Base-by-base conservation (phyloP, 441 rosid species). In the Erysimum pusillum region DNA sequence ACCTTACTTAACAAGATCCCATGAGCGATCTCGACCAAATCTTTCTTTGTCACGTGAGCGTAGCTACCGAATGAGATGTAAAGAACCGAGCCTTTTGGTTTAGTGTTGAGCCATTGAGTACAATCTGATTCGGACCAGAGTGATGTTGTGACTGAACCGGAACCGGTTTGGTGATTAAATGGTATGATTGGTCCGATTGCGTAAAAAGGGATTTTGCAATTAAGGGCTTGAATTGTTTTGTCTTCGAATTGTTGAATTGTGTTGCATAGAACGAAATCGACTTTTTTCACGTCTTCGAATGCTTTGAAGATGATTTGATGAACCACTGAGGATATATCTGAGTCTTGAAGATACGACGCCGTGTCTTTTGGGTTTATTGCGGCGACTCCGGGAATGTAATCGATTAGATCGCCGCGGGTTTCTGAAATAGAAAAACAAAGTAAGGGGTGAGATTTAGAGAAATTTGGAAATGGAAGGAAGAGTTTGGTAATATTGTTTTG, bases 61-160 rank as follows among this genome's bases (percentile, higher is more conserved):
- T 79, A 80, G 66, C 93, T 89, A 8, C 96, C 93, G 46, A 87
- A 87, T 0, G 93, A 86, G 1, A 87, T 57, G 52, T 89, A 90
- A 10, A 90, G 11, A 4, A 87, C 93, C 5, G 93, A 86, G 9
- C 86, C 82, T 38, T 34, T 56, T 31, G 89, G 83, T 84, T 79
- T 85, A 25, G 83, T 18, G 69, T 84, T 38, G 62, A 90, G 91
- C 93, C 90, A 89, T 5, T 79, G 82, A 6, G 81, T 79, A 83
- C 96, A 90, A 57, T 86, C 86, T 0, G 85, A 86, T 82, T 86
- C 93, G 28, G 88, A 73, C 91, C 88, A 89, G 18, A 91, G 82
- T 80, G 86, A 85, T 0, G 90, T 85, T 4, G 85, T 65, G n/a
- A 87, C 80, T 0, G 51, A 45, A n/a, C 28, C 28, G 28, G 59